Evolutionary conservation across 2,329 filamentous ascomycete species (phyloP).

Genomic region (Dactylellina parvicollis): DNA sequence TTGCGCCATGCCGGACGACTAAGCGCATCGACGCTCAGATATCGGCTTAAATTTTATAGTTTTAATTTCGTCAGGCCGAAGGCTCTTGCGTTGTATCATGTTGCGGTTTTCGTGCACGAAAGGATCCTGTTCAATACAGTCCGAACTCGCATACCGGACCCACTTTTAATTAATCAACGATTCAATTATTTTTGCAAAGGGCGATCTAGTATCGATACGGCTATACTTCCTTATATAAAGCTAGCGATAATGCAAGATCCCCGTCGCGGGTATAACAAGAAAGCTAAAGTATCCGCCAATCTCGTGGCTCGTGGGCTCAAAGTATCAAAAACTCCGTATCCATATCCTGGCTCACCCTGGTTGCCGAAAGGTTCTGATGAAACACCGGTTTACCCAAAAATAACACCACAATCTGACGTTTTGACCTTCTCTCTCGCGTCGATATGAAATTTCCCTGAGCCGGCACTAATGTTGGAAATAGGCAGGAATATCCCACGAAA

Average conservation of each 20-base stretch:
- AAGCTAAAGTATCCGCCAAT: slow-evolving; percentile 52
- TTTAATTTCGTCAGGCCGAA: not conserved
- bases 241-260: slow-evolving; percentile 33
- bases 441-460: slow-evolving; percentile 2
- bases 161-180: slow-evolving; percentile 36
- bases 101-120: not conserved
- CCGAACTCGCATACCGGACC: slow-evolving; percentile 12
- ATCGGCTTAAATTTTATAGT: not conserved
- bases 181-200: slow-evolving; percentile 5
- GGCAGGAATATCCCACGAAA: slow-evolving; percentile 1
- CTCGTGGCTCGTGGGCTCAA: slow-evolving; percentile 35
- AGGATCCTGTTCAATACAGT: too few relatives aligned
- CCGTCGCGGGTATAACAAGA: slow-evolving; percentile 25
- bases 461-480: not conserved
- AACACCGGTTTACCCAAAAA: slow-evolving; percentile 47
- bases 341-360: slow-evolving; percentile 37
- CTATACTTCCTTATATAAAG: slow-evolving; percentile 25
- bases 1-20: slow-evolving; percentile 7
- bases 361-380: slow-evolving; percentile 43
- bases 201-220: slow-evolving; percentile 53
- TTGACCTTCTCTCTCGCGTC: slow-evolving; percentile 50
- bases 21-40: slow-evolving; percentile 7
- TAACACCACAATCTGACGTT: slow-evolving; percentile 52
- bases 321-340: slow-evolving; percentile 44
- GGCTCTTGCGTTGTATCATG: slow-evolving; percentile 8